Conservation (phyloP, 371 early-diverging fungal genomes). For the Massospora cicadina region DNA sequence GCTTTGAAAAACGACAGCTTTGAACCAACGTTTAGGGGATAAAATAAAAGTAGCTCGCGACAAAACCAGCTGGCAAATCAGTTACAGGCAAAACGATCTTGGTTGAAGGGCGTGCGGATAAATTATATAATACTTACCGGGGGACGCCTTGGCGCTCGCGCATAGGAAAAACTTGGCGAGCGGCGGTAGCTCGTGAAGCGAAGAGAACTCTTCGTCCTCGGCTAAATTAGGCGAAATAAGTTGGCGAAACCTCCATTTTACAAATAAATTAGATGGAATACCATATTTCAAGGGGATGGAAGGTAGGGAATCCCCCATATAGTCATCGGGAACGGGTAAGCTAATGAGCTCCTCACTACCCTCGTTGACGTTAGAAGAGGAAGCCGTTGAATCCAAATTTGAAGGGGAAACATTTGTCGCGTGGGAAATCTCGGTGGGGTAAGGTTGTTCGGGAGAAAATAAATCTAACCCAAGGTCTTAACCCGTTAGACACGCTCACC, state of each 20-base stretch:
- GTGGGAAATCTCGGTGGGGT: not conserved
- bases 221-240: not conserved
- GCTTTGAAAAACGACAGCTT: too few species aligned
- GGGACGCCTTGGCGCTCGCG: conserved; percentile 1
- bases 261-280: not conserved
- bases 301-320: not conserved
- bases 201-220: not conserved
- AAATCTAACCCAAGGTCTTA: not conserved
- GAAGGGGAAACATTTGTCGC: not conserved
- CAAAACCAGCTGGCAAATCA: not conserved
- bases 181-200: not conserved
- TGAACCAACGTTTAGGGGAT: too few species aligned
- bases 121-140: not conserved
- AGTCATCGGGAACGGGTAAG: not conserved
- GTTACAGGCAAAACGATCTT: not conserved
- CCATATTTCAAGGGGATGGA: not conserved
- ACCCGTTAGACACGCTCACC: too few species aligned
- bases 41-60: not conserved
- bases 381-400: not conserved
- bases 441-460: not conserved
- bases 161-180: not conserved
- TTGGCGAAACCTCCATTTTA: not conserved
- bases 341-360: not conserved
- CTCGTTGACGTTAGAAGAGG: not conserved
- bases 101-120: not conserved